Evolutionary conservation across 1,284 basidiomycete species (phyloP).

Genomic region (Ustanciosporium gigantosporum): DNA sequence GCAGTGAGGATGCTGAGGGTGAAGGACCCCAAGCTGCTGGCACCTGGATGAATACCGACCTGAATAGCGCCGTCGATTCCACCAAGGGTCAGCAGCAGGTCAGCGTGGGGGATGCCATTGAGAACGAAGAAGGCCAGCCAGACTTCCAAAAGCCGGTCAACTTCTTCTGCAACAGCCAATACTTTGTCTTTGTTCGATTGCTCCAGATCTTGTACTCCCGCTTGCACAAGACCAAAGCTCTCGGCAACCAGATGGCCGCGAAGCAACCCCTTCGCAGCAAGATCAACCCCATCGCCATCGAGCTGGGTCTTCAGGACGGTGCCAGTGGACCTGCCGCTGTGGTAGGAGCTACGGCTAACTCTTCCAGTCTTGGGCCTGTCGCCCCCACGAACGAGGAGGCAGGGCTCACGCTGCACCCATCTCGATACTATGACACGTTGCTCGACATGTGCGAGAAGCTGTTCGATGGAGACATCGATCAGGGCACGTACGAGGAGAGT

Average conservation of each 20-base stretch:
- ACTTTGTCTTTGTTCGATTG: constrained; percentile 85
- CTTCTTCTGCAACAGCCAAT: constrained; percentile 90
- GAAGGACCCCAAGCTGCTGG: constrained; percentile 53
- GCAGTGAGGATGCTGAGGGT: constrained; percentile 13
- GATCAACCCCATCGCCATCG: constrained; percentile 66
- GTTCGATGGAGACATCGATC: constrained; percentile 90
- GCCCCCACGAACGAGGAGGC: constrained; percentile 50
- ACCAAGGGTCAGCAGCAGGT: constrained; percentile 30
- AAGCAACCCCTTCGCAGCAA: constrained; percentile 57
- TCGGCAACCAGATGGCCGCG: constrained; percentile 64
- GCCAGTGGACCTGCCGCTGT: constrained; percentile 62
- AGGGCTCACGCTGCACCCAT: constrained; percentile 60
- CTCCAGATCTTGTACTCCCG: constrained; percentile 81
- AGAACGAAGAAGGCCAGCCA: constrained; percentile 11
- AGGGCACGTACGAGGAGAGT: constrained; percentile 86
- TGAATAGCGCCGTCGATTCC: constrained; percentile 47
- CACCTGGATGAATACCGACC: constrained; percentile 64
- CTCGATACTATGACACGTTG: constrained; percentile 78
- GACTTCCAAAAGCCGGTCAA: constrained; percentile 61
- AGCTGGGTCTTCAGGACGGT: constrained; percentile 70
- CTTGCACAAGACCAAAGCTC: constrained; percentile 75
- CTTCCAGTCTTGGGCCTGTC: constrained; percentile 25
- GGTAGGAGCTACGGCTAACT: constrained; percentile 38
- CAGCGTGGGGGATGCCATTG: constrained; percentile 26
- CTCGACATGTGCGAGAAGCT: constrained; percentile 89